Base-by-base conservation (phyloP, 495 filamentous ascomycete genomes). In the Aspergillus steynii region DNA sequence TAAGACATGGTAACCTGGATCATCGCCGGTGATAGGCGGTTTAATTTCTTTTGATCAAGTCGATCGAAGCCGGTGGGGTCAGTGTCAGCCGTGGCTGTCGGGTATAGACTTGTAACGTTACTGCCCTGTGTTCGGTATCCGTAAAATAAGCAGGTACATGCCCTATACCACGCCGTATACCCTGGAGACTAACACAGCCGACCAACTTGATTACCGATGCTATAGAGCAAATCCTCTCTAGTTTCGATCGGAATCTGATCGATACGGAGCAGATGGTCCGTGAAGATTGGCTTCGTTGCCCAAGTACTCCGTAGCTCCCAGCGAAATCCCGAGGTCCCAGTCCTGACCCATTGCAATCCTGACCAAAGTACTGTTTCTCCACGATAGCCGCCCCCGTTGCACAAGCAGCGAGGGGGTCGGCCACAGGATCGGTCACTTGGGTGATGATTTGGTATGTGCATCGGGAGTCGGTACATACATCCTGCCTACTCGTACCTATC, bases 41-140 rank as follows among this genome's bases (percentile, higher is more conserved):
- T 53, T 55, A 60, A 60, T 60, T 60, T 60, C 42, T 45, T 45
- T 53, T 59, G 37, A 42, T 51, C 37, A 37, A 31, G 14, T 28
- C 46, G 26, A 42, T 20, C 31, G 6, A 34, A 34, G 31, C 31
- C 31, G 42, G 50, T 53, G 50, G 50, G n/a, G 29, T 8, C 26
- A 53, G 7, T 42, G 32, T 26, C 52, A 20, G 52, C 15, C n/a
- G 29, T 2, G 29, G 37, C 9, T 32, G n/a, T 20, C 20, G 20
- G 20, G 20, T 20, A 20, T 20, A 20, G 20, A 20, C 20, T 20
- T 20, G 20, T 20, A 9, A 7, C 31, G 31, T 34, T 4, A 34
- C n/a, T 7, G 15, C 26, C 4, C 14, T 49, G 47, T 49, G 10
- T 8, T 14, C 5, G 2, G 15, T 25, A 50, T 49, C n/a, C 48